phyloP scores from a whole-genome alignment of 192 early-diverging fungal species.

The Podila clonocystis region DNA sequence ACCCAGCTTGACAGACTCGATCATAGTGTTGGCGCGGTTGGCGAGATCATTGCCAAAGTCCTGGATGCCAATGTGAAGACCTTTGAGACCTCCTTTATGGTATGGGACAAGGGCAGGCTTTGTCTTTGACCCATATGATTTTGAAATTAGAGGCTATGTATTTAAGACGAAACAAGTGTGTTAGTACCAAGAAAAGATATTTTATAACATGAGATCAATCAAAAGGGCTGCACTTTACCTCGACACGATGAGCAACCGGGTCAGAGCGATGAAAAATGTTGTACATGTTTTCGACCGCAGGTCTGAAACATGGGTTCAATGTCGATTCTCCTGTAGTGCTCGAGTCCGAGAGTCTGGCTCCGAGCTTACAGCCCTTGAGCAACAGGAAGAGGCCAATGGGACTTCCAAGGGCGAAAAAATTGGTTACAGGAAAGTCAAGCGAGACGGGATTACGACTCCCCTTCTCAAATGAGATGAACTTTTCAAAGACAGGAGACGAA shows the following conservation, averaged over 20 bases:
- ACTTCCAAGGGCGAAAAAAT: conserved; percentile 86
- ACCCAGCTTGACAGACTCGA: conserved; percentile 65
- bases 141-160: conserved; percentile 71
- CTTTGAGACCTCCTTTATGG: conserved; percentile 84
- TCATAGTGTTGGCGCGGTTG: conserved; percentile 71
- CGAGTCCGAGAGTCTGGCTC: conserved; percentile 52
- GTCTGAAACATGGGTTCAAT: conserved; percentile 58
- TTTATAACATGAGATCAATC: background rate
- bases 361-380: conserved; percentile 76
- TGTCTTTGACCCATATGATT: conserved; percentile 59
- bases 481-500: conserved; percentile 46
- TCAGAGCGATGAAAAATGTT: conserved; percentile 80
- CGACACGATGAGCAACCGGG: conserved; percentile 28
- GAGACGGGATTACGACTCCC: conserved; percentile 33
- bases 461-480: conserved; percentile 39
- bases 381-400: conserved; percentile 85
- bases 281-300: conserved; percentile 77
- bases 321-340: conserved; percentile 44
- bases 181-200: background rate
- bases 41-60: conserved; percentile 77
- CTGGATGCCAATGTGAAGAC: conserved; percentile 71
- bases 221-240: conserved; percentile 9
- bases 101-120: conserved; percentile 83
- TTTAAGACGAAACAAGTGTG: no score
- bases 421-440: conserved; percentile 76